Evolutionary conservation across 2,329 filamentous ascomycete species (phyloP), one percentile per base, ranked within the genome.

Genomic region (Aspergillus transmontanensis): DNA sequence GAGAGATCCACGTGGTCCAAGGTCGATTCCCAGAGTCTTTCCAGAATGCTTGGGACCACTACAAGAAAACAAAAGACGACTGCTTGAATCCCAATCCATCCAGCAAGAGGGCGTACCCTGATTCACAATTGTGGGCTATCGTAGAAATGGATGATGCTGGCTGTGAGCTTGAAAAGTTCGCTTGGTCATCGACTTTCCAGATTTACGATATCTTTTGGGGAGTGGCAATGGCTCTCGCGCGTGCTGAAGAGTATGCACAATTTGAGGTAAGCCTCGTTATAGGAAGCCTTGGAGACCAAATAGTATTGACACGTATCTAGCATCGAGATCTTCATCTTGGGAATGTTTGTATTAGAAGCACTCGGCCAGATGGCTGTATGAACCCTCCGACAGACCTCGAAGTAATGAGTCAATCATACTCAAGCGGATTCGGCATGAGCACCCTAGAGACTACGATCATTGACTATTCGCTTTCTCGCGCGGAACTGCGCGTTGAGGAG

Each of bases 121-220:
- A 84, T 46, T 79, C 81, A 4, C 86, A 89, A 70, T 76, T 89
- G 2, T 90, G 87, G 86, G 85, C 86, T 0, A 83, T 89, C 16
- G 79, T 89, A 14, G 87, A 90, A 68, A 89, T 90, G 87, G 84
- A 87, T 69, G 85, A 89, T 70, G 87, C 87, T 0, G 87, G 87
- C 2, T 83, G 78, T 23, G 86, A 89, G 68, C 77, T 88, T 41
- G 84, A 85, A 51, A 79, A 78, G 21, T 77, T 81, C 34, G 67
- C 71, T 36, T 79, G 77, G 73, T 75, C 74, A 1, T 80, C 79
- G 0, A 74, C 78, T 5, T 81, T 80, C 62, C 80, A 84, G 65
- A 80, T 85, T 2, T 89, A 86, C 78, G 87, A 90, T 71, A 82
- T 89, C 1, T 90, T 90, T 75, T 90, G 87, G 88, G 85, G 86